Evolutionary conservation across 257 asterid species (phyloP), one percentile per base, ranked within the genome.

Genomic region (Hygrophila difformis): DNA sequence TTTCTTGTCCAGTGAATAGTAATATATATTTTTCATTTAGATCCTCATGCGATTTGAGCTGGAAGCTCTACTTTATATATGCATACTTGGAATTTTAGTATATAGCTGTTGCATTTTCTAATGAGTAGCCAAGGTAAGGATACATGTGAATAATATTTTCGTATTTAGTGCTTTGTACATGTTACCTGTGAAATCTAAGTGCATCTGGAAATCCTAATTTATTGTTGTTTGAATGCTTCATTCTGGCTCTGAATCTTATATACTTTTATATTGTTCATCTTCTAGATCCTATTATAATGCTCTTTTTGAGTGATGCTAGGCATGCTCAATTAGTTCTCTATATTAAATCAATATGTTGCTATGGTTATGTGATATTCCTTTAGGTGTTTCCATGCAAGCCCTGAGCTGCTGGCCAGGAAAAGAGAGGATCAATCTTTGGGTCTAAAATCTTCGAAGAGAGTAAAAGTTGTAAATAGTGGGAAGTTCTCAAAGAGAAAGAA

Each of bases 331-430:
- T 24, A 9, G 39, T 4, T 26, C 18, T 51, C 21, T 42, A 43
- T 47, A 12, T 34, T 45, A 16, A 47, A 14, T 54, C 28, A 59
- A 52, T 47, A 56, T 47, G 17, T 43, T 46, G 47, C 23, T 41
- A 0, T 26, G 39, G 70, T 12, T 60, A 42, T 39, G 21, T 18
- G 12, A 39, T 43, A 47, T 55, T 47, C 43, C 41, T 39, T 35
- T 69, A 85, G 96, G 88, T 53, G 33, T 58, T 72, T 85, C 55
- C 98, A 74, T 75, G 71, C 79, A 50, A 91, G 69, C 68, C 80
- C 74, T 36, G 78, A 62, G 61, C 73, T 66, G 55, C 72, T 71
- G 51, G 71, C 63, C 24, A 52, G 69, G 65, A 53, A 57, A 39
- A 59, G 52, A 39, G 82, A 47, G 36, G 84, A 74, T 1, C 71